Percentiles rank a stretch among this genome's conserved stretches.
phyloP scores from a whole-genome alignment of 2,329 filamentous ascomycete genomes.

The Talaromyces amestolkiae region DNA sequence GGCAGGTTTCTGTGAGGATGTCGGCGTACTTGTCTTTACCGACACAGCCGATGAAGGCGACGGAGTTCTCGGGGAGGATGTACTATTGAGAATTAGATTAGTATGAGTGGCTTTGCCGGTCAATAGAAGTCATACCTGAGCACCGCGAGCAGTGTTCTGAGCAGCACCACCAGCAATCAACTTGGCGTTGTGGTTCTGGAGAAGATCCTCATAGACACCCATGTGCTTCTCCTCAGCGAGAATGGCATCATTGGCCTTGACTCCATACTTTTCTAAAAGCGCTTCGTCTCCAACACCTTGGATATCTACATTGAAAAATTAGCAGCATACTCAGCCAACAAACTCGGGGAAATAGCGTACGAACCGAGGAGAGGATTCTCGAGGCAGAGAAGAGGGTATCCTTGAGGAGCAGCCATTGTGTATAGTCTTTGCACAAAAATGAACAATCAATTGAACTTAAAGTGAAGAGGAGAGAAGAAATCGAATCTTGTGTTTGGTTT shows the following conservation, averaged over 20 bases:
- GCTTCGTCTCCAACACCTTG: conserved; percentile 77
- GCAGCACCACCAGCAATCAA: conserved; percentile 94
- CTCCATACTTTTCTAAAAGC: conserved; percentile 84
- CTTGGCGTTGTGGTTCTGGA: conserved; percentile 88
- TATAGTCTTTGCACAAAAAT: conserved; percentile 3
- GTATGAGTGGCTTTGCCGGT: background rate
- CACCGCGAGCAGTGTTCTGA: conserved; percentile 94
- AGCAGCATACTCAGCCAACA: conserved; percentile 4
- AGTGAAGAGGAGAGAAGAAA: background rate
- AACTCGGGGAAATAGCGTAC: conserved; percentile 27
- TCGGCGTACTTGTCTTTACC: conserved; percentile 95
- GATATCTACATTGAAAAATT: conserved; percentile 64
- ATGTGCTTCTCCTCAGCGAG: conserved; percentile 90
- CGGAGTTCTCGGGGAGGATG: conserved; percentile 82
- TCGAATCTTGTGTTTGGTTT: background rate
- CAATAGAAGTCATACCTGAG: conserved; percentile 56
- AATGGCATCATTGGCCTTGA: conserved; percentile 97
- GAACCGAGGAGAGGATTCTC: conserved; percentile 96
- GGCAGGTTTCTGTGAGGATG: conserved; percentile 80
- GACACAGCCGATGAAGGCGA: conserved; percentile 90
- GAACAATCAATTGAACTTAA: conserved; percentile 2
- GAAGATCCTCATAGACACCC: conserved; percentile 86
- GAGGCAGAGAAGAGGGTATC: conserved; percentile 85
- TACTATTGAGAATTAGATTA: conserved; percentile 55
- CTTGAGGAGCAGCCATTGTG: conserved; percentile 69